phyloP scores from a whole-genome alignment of 441 rosid genomes.

The Erysimum cheiri region DNA sequence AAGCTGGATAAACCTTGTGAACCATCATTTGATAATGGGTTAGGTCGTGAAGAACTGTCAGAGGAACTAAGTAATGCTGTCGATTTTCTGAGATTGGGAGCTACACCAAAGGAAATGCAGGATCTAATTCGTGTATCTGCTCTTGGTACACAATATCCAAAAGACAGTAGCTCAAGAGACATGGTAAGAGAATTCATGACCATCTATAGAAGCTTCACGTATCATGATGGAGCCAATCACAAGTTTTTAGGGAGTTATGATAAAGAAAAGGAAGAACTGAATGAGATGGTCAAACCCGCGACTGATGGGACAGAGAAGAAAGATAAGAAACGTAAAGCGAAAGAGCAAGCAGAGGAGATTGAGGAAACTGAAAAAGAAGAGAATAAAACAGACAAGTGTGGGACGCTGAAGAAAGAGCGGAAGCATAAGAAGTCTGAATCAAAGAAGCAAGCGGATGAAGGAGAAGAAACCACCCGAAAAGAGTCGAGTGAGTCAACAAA shows the following conservation, averaged over 20 bases:
- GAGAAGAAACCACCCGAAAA: slow-evolving; percentile 37
- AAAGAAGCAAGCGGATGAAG: slow-evolving; percentile 36
- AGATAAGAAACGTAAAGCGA: slow-evolving; percentile 27
- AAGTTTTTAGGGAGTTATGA: slow-evolving; percentile 43
- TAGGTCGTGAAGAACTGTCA: slow-evolving; percentile 42
- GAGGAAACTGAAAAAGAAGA: slow-evolving; percentile 26
- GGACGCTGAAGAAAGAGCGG: slow-evolving; percentile 37
- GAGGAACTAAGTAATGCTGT: slow-evolving; percentile 38
- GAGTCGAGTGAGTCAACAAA: slow-evolving; percentile 27
- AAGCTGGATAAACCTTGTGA: slow-evolving; percentile 43
- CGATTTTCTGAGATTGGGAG: slow-evolving; percentile 52
- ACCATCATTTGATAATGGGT: slow-evolving; percentile 38
- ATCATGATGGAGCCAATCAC: slow-evolving; percentile 47
- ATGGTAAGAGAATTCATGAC: slow-evolving; percentile 62
- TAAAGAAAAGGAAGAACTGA: slow-evolving; percentile 50
- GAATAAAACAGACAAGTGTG: slow-evolving; percentile 29
- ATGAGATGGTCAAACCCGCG: slow-evolving; percentile 34
- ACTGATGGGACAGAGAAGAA: slow-evolving; percentile 29
- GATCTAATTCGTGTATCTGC: slow-evolving; percentile 61
- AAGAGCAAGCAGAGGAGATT: slow-evolving; percentile 36
- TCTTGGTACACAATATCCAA: slow-evolving; percentile 50
- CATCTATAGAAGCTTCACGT: slow-evolving; percentile 65
- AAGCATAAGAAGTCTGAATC: slow-evolving; percentile 39
- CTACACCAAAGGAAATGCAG: slow-evolving; percentile 54
- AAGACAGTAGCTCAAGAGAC: slow-evolving; percentile 49